These are phyloP conservation scores for Kodamaea sagamina DNA, from an alignment of 805 yeast species.

Conservation along the genomic window DNA sequence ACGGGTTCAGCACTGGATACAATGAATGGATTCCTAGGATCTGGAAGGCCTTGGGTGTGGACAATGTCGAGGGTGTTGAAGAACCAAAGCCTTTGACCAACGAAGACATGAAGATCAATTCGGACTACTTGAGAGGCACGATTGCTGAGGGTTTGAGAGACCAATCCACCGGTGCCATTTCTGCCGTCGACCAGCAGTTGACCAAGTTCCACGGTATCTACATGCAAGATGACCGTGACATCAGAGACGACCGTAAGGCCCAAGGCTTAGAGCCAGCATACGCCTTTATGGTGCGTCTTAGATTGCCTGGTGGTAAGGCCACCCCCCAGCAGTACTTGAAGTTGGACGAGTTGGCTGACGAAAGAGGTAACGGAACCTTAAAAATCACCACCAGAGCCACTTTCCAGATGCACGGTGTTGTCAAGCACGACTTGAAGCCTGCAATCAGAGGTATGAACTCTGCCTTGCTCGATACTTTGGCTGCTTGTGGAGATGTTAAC, in stretches of 20 bases:
- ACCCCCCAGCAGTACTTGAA: constrained; percentile 87
- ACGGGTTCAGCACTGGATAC: constrained; percentile 92
- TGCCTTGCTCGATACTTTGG: constrained; percentile 87
- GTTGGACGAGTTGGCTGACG: constrained; percentile 77
- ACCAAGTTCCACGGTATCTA: constrained; percentile 98
- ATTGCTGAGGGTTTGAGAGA: constrained; percentile 84
- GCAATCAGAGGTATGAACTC: constrained; percentile 92
- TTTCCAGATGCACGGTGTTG: constrained; percentile 92
- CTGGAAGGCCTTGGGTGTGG: constrained; percentile 91
- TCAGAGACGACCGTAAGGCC: constrained; percentile 88
- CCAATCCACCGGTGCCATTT: constrained; percentile 84
- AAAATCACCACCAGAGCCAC: constrained; percentile 97
- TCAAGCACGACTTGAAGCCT: constrained; percentile 84
- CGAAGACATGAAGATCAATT: constrained; percentile 90
- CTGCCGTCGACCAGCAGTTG: constrained; percentile 88
- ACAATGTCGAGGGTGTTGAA: constrained; percentile 73
- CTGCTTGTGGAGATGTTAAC: constrained; percentile 98
- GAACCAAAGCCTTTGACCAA: constrained; percentile 92
- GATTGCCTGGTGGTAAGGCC: constrained; percentile 91
- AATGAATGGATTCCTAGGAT: constrained; percentile 79
- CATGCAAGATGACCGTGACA: constrained; percentile 98
- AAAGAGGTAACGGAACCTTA: constrained; percentile 88
- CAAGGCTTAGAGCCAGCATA: constrained; percentile 95
- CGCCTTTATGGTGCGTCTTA: constrained; percentile 94
- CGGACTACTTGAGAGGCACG: constrained; percentile 89